Percentiles rank a stretch among this genome's conserved stretches.
phyloP scores from a whole-genome alignment of 768 basidiomycete genomes.

The Russula sp. region DNA sequence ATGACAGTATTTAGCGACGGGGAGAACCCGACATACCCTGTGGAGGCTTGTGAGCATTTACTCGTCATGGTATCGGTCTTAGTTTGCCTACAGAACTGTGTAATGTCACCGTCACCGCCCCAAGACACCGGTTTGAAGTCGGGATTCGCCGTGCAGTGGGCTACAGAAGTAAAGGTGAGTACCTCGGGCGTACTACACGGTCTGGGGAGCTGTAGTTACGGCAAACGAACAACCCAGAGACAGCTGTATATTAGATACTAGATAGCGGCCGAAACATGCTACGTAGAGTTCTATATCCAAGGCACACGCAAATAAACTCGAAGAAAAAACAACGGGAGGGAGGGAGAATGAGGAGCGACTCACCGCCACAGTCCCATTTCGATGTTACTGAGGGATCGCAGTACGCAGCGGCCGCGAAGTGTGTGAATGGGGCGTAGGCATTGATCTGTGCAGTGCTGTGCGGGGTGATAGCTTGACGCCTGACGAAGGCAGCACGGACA shows the following conservation, averaged over 20 bases:
- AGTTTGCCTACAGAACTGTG: constrained; percentile 38
- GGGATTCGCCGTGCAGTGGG: constrained; percentile 43
- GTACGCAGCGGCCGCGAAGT: constrained; percentile 32
- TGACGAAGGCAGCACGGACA: neutral
- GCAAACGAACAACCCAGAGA: too few relatives aligned
- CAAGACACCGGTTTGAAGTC: constrained; percentile 46
- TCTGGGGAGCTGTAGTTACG: too few relatives aligned
- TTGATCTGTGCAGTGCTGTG: constrained; percentile 28
- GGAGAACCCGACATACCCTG: constrained; percentile 53
- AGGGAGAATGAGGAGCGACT: neutral
- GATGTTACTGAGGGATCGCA: constrained; percentile 28
- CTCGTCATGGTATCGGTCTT: too few relatives aligned
- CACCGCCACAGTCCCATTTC: constrained; percentile 31
- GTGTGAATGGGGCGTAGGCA: constrained; percentile 29
- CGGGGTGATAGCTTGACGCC: constrained; percentile 23
- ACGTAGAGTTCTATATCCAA: too few relatives aligned
- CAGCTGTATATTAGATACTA: too few relatives aligned
- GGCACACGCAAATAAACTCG: too few relatives aligned
- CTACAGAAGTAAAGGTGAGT: constrained; percentile 24
- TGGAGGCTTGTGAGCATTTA: neutral
- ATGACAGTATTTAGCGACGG: constrained; percentile 33
- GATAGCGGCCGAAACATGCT: too few relatives aligned
- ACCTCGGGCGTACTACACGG: neutral
- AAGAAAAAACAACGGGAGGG: neutral
- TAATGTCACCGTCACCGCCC: constrained; percentile 35